Evolutionary conservation across 78 protist species (phyloP).

Genomic region (Cavenderia fasciculata): DNA sequence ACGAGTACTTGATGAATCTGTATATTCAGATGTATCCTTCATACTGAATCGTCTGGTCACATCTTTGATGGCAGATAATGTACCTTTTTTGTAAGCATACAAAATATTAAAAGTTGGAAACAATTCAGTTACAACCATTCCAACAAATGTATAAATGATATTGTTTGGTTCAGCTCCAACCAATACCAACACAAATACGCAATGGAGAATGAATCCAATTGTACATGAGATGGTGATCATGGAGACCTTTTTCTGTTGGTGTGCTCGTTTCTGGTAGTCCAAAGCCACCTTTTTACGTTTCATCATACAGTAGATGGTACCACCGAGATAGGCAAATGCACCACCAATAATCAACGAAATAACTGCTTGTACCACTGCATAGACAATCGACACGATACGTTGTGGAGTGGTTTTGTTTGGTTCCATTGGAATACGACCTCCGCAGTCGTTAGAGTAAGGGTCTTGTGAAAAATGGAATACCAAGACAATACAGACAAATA

Average conservation of each 20-base stretch:
- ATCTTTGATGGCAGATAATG: too few species aligned
- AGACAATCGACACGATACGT: neutral
- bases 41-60: too few species aligned
- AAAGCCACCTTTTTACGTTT: neutral
- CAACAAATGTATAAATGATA: too few species aligned
- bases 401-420: neutral
- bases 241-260: constrained; percentile 23
- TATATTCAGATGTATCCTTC: too few species aligned
- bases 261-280: neutral
- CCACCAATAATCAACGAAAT: neutral
- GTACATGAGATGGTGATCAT: constrained; percentile 21
- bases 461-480: constrained; percentile 45
- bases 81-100: too few species aligned
- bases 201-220: constrained; percentile 36
- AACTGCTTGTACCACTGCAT: constrained; percentile 13
- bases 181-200: constrained; percentile 33
- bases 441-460: constrained; percentile 6
- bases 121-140: too few species aligned
- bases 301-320: neutral
- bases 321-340: neutral
- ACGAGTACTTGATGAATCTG: too few species aligned
- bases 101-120: too few species aligned
- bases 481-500: constrained; percentile 24
- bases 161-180: too few species aligned
- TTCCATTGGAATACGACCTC: constrained; percentile 8